Evolutionary conservation across 1,139 yeast species (phyloP).

Genomic region (Lodderomyces margitis): DNA sequence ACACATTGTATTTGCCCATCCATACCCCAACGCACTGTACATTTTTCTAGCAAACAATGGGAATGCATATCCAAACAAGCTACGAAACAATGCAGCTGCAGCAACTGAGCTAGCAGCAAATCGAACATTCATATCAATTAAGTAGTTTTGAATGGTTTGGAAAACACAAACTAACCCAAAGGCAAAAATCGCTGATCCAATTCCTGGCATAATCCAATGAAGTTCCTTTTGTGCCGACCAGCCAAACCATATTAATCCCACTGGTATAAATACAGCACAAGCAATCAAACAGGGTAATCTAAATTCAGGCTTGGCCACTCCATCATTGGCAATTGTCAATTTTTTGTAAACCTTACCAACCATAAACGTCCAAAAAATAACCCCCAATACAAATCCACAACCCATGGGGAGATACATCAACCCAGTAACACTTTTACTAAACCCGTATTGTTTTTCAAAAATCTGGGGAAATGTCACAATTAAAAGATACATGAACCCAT

Average conservation of each 20-base stretch:
- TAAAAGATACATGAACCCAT: conserved; percentile 48
- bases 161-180: conserved; percentile 46
- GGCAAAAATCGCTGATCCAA: conserved; percentile 44
- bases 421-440: conserved; percentile 33
- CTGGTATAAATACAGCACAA: conserved; percentile 36
- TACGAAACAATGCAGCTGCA: conserved; percentile 47
- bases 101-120: conserved; percentile 47
- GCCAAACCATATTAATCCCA: conserved; percentile 47
- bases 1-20: conserved; percentile 49
- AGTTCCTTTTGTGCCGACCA: conserved; percentile 43
- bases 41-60: conserved; percentile 42
- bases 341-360: conserved; percentile 31
- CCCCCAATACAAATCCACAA: conserved; percentile 41
- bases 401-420: conserved; percentile 50
- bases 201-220: conserved; percentile 49
- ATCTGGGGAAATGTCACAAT: conserved; percentile 44
- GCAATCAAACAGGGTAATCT: conserved; percentile 42
- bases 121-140: conserved; percentile 45
- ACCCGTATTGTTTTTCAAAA: conserved; percentile 34
- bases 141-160: conserved; percentile 42
- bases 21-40: conserved; percentile 40
- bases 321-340: conserved; percentile 31
- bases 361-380: conserved; percentile 36
- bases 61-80: conserved; percentile 42
- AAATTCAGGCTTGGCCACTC: conserved; percentile 42